These are phyloP conservation scores for Luffa aegyptiaca DNA, from an alignment of 306 rosid genomes.

Conservation along the genomic window DNA sequence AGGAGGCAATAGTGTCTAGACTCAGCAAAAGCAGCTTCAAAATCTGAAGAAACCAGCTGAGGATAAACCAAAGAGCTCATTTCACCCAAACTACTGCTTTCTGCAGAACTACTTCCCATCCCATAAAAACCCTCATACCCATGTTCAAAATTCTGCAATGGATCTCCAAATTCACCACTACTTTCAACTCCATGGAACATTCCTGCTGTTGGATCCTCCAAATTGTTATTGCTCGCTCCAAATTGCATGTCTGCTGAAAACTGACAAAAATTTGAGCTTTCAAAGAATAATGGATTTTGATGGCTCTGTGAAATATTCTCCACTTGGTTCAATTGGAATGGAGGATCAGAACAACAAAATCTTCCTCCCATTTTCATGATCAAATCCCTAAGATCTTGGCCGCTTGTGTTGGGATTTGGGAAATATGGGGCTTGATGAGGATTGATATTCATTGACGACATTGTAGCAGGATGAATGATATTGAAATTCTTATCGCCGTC, in stretches of 20 bases:
- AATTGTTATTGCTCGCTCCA: neutral
- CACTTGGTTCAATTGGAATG: conserved; percentile 14
- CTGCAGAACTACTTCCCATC: conserved; percentile 28
- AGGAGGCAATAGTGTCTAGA: conserved; percentile 42
- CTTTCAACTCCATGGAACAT: conserved; percentile 3
- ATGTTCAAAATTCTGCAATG: conserved; percentile 17
- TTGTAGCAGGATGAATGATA: neutral
- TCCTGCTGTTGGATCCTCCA: neutral
- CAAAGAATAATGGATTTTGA: neutral
- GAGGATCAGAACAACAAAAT: conserved; percentile 15
- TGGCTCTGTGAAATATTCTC: neutral
- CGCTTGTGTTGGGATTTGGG: conserved; percentile 25
- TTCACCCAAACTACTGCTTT: conserved; percentile 67
- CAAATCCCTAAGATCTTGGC: conserved; percentile 26
- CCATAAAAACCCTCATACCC: conserved; percentile 40
- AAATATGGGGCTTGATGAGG: conserved; percentile 26
- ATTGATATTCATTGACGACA: conserved; percentile 11
- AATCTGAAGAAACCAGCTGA: conserved; percentile 45
- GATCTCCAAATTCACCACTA: conserved; percentile 22
- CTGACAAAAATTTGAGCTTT: neutral
- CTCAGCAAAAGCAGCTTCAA: conserved; percentile 34
- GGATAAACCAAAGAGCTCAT: conserved; percentile 47
- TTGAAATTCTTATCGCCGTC: conserved; percentile 10
- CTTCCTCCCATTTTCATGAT: conserved; percentile 39
- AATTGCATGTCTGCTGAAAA: neutral